A percentile compares a stretch with the other conserved stretches of the same genome.
phyloP scores from a whole-genome alignment of 257 asterid genomes.

The Jacaranda copaia region DNA sequence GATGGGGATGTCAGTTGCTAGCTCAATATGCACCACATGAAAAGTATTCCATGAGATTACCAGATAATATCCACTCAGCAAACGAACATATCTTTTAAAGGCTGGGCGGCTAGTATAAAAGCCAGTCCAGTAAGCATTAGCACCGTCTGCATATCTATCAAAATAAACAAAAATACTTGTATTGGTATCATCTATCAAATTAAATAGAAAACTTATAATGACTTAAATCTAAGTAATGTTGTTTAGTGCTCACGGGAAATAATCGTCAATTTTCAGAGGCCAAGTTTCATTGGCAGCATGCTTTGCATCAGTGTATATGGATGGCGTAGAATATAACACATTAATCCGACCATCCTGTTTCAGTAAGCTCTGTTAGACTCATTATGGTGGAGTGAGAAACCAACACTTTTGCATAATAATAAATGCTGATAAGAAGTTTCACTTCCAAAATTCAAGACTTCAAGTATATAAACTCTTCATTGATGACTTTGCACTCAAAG shows the following conservation, averaged over 20 bases:
- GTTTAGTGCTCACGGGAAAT: constrained; percentile 73
- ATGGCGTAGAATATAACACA: constrained; percentile 90
- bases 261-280: constrained; percentile 86
- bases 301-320: constrained; percentile 82
- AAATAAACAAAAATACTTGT: constrained; percentile 16
- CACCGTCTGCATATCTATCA: constrained; percentile 69
- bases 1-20: background rate
- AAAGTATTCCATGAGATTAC: constrained; percentile 44
- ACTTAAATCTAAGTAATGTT: constrained; percentile 25
- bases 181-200: constrained; percentile 12
- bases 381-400: no score
- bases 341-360: constrained; percentile 86
- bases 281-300: constrained; percentile 62
- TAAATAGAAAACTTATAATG: background rate
- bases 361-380: constrained; percentile 28
- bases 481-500: no score
- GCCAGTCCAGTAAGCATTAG: constrained; percentile 88
- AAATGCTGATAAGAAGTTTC: no score
- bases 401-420: no score
- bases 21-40: background rate
- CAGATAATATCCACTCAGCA: constrained; percentile 79
- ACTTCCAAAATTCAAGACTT: no score
- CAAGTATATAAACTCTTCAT: no score
- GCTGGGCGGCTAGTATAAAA: constrained; percentile 87
- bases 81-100: constrained; percentile 73